Percentiles rank a stretch among this genome's conserved stretches.
Evolutionary conservation across 768 basidiomycete species (phyloP).

Genomic region (Cantharellus cinnabarinus): DNA sequence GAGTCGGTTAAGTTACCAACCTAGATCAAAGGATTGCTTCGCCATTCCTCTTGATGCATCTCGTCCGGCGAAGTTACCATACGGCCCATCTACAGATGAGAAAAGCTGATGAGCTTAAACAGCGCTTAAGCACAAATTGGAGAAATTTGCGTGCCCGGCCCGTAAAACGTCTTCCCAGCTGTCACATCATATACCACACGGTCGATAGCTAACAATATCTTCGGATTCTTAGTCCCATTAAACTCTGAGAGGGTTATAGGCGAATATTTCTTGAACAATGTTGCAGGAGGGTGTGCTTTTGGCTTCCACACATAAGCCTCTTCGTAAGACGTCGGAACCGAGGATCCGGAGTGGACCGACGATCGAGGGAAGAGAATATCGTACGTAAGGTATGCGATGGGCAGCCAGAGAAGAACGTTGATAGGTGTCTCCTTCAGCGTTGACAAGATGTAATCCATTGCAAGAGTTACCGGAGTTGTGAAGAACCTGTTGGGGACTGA

Average conservation of each 20-base stretch:
- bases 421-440: slow-evolving; percentile 40
- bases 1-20: slow-evolving; percentile 19
- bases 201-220: slow-evolving; percentile 74
- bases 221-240: slow-evolving; percentile 38
- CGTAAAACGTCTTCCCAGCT: slow-evolving; percentile 77
- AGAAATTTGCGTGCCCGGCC: slow-evolving; percentile 46
- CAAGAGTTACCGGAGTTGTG: neutral
- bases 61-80: slow-evolving; percentile 91
- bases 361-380: slow-evolving; percentile 52
- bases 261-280: slow-evolving; percentile 60
- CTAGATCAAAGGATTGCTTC: slow-evolving; percentile 86
- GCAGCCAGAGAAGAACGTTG: slow-evolving; percentile 58
- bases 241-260: slow-evolving; percentile 54
- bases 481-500: too few species aligned
- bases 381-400: slow-evolving; percentile 59
- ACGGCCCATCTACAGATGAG: slow-evolving; percentile 56
- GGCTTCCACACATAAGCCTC: slow-evolving; percentile 87
- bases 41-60: slow-evolving; percentile 96
- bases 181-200: slow-evolving; percentile 88
- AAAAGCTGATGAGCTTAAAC: neutral
- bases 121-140: neutral
- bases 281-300: slow-evolving; percentile 52
- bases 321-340: slow-evolving; percentile 32
- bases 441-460: slow-evolving; percentile 1
- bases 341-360: slow-evolving; percentile 9